Evolutionary conservation across 148 eudicot species (phyloP).

Genomic region (Rhododendron ovatum): DNA sequence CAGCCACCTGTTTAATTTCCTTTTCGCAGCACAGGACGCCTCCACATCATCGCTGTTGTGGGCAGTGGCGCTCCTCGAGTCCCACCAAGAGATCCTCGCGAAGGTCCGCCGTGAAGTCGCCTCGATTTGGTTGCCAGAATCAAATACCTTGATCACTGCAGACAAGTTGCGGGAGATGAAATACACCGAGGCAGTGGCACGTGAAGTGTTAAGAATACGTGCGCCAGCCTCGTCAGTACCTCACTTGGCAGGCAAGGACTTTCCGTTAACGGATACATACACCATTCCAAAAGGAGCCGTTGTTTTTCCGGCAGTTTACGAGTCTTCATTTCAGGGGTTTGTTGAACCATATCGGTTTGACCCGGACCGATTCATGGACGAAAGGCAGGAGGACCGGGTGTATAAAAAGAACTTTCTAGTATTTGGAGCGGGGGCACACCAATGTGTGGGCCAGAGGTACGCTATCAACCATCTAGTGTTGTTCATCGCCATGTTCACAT

Average conservation of each 20-base stretch:
- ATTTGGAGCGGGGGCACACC: slow-evolving; percentile 85
- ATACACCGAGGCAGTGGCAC: slow-evolving; percentile 86
- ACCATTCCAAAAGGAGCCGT: slow-evolving; percentile 68
- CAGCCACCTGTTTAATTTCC: slow-evolving; percentile 62
- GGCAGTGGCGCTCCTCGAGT: slow-evolving; percentile 66
- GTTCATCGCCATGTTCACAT: slow-evolving; percentile 63
- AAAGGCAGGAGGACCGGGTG: slow-evolving; percentile 55
- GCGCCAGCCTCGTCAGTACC: slow-evolving; percentile 84
- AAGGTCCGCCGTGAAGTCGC: slow-evolving; percentile 55
- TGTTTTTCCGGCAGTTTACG: slow-evolving; percentile 77
- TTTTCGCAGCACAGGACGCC: slow-evolving; percentile 85
- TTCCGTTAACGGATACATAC: slow-evolving; percentile 42
- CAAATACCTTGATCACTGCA: slow-evolving; percentile 29
- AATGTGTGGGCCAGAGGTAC: slow-evolving; percentile 85
- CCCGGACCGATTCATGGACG: slow-evolving; percentile 79
- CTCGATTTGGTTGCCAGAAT: slow-evolving; percentile 41
- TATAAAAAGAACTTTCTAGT: slow-evolving; percentile 62
- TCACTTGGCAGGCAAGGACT: slow-evolving; percentile 64
- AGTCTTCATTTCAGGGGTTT: slow-evolving; percentile 90
- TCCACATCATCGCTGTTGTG: slow-evolving; percentile 77
- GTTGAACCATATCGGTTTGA: slow-evolving; percentile 62
- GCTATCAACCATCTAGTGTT: slow-evolving; percentile 63
- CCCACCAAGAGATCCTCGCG: slow-evolving; percentile 54
- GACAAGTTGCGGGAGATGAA: slow-evolving; percentile 55
- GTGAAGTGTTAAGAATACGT: slow-evolving; percentile 59